Base-by-base conservation (phyloP, 352 stramenopile species). In the Globisporangium camurandrum region DNA sequence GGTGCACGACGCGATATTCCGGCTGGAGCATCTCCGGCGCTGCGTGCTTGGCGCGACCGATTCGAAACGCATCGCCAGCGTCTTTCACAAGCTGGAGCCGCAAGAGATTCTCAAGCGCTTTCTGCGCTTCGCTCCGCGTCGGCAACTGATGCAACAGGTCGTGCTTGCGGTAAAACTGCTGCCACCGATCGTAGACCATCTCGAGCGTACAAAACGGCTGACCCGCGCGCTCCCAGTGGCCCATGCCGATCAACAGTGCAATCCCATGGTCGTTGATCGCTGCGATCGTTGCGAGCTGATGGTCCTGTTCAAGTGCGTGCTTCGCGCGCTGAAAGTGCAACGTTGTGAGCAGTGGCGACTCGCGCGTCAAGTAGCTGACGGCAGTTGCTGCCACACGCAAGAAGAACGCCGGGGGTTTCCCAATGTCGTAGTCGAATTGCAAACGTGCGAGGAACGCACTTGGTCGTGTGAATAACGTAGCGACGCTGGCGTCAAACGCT, bases 131-230 rank as follows among this genome's bases (percentile, higher is more conserved):
- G n/a, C 68, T 71, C 30, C 78, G 72, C 19, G 74, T 86, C 26
- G 78, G 79, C 37, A 88, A 52, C 49, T 86, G 62, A 7, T 56
- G 38, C 9, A 88, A 64, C 47, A 88, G 62, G 36, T 88, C 76
- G 54, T 89, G 76, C 56, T 87, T 77, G 19, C 77, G 79, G 46
- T 79, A 76, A 43, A 93, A 93, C n/a, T 70, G 66, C 42, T 86
- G 66, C 79, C 82, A 93, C 26, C 76, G 71, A 43, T 66, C 57
- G 48, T 88, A 93, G 17, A 93, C 74, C 82, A 91, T 93, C 54
- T 91, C 82, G 28, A 93, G 66, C 43, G 82, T 91, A 47, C 83
- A 88, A 22, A 83, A 71, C 4, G 59, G 57, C 49, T 85, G 70
- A 19, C 66, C 71, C 8, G 79, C 66, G 46, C 76, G 76, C 49